phyloP scores from a whole-genome alignment of 1,139 yeast species.

The Sugiyamaella paludigena region DNA sequence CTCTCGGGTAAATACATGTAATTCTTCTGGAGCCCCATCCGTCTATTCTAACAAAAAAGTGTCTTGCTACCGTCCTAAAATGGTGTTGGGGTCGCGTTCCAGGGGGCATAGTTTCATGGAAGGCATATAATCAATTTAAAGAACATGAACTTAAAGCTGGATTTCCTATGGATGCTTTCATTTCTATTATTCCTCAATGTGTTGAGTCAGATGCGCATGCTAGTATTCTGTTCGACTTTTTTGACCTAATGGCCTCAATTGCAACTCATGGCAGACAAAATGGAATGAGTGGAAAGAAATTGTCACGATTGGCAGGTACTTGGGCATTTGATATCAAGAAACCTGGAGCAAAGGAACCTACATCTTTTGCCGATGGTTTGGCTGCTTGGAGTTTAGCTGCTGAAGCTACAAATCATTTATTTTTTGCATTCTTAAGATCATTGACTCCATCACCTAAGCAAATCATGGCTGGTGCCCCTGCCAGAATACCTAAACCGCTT shows the following conservation, averaged over 20 bases:
- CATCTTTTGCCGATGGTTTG: constrained; percentile 65
- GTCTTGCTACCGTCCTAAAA: constrained; percentile 64
- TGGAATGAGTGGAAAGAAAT: constrained; percentile 73
- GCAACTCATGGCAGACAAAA: constrained; percentile 81
- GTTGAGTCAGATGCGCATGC: constrained; percentile 84
- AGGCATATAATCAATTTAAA: constrained; percentile 68
- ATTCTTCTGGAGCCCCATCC: too few relatives aligned
- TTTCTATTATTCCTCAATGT: constrained; percentile 80
- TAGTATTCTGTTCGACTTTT: constrained; percentile 80
- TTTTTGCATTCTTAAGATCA: constrained; percentile 74
- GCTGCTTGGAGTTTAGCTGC: constrained; percentile 69
- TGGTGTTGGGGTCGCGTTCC: constrained; percentile 84
- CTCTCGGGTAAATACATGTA: too few relatives aligned
- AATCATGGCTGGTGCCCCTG: constrained; percentile 1
- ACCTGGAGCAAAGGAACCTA: constrained; percentile 29
- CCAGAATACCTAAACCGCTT: constrained; percentile 20
- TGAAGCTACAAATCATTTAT: constrained; percentile 79
- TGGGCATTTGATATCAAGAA: constrained; percentile 72
- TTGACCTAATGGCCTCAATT: constrained; percentile 74
- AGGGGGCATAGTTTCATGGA: constrained; percentile 83
- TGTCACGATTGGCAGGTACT: constrained; percentile 76
- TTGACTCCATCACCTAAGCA: constrained; percentile 41
- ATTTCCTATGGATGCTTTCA: constrained; percentile 68
- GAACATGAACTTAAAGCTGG: constrained; percentile 49
- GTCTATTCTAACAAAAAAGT: constrained; percentile 4